phyloP scores from a whole-genome alignment of 2,329 filamentous ascomycete genomes.

The Botryotinia narcissicola region DNA sequence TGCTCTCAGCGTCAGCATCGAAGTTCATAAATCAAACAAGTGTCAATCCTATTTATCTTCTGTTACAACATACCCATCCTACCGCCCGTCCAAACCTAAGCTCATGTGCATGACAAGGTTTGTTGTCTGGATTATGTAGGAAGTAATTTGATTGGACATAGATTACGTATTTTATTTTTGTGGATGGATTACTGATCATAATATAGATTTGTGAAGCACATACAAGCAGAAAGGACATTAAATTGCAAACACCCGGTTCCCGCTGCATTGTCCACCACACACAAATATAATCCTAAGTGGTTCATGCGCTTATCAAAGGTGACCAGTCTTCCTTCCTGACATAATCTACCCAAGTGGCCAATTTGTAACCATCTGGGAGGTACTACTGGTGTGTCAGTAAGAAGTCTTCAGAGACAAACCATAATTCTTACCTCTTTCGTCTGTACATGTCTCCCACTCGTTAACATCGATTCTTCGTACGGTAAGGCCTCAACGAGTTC shows the following conservation, averaged over 20 bases:
- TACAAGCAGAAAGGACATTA: not conserved
- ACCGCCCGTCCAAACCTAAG: too few species aligned
- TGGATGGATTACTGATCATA: not conserved
- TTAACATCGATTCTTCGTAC: not conserved
- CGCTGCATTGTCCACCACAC: not conserved
- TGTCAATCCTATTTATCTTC: not conserved
- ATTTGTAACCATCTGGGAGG: not conserved
- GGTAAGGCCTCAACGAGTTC: constrained; percentile 3
- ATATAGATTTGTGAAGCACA: not conserved
- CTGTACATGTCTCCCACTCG: constrained; percentile 5
- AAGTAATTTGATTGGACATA: not conserved
- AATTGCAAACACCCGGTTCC: not conserved
- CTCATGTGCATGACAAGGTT: not conserved
- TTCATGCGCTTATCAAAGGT: not conserved
- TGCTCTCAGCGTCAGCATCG: not conserved
- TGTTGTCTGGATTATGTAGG: not conserved
- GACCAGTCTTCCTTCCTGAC: not conserved
- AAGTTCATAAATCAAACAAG: not conserved
- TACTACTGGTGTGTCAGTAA: not conserved
- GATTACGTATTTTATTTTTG: not conserved
- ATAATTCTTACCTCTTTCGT: not conserved
- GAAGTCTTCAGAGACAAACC: not conserved
- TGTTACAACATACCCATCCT: not conserved
- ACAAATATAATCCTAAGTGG: not conserved
- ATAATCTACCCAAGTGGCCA: not conserved